Base-by-base conservation (phyloP, 2,329 filamentous ascomycete species). In the Fusarium dlaminii region DNA sequence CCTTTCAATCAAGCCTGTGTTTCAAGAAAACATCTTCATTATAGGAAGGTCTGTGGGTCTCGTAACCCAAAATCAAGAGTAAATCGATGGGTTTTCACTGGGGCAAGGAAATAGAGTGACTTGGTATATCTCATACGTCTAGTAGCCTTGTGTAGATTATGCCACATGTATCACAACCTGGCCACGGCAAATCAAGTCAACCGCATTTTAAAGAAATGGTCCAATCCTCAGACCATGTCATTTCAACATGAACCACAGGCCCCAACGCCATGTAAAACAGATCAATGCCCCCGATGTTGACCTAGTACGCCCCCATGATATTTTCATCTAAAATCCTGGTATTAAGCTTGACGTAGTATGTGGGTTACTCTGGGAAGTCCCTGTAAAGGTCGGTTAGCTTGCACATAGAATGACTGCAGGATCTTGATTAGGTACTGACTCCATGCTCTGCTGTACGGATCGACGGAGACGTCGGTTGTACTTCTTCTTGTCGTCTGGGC, bases 391-490 rank as follows among this genome's bases (percentile, higher is more conserved):
- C 27, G 5, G 27, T 78, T 52, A 78, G 68, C 24, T 30, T 27
- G 15, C n/a, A 14, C 24, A 30, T 45, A 30, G 11, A 32, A 2
- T 30, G 20, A 14, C 22, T 22, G 15, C 11, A 32, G 24, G 22
- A 13, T 39, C 51, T 55, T 40, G 14, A n/a, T 24, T 5, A 32
- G 60, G 43, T 52, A 60, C 85, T 81, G 83, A 91, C 86, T 92
- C 90, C 83, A 90, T 87, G 78, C 89, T 92, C 73, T 88, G 84
- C 80, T 92, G 93, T 8, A 96, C 93, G 15, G 93, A 93, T 77
- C 94, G 89, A 60, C 96, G 90, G 70, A 98, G 86, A 70, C 90
- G 90, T 60, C 96, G 90, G 77, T 93, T 95, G 84, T 98, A 98
- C 74, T 90, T 84, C 83, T 95, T 98, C 80, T 93, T 93, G 60